Evolutionary conservation across 345 rosid species (phyloP).

Genomic region (Crucihimalaya himalaica): DNA sequence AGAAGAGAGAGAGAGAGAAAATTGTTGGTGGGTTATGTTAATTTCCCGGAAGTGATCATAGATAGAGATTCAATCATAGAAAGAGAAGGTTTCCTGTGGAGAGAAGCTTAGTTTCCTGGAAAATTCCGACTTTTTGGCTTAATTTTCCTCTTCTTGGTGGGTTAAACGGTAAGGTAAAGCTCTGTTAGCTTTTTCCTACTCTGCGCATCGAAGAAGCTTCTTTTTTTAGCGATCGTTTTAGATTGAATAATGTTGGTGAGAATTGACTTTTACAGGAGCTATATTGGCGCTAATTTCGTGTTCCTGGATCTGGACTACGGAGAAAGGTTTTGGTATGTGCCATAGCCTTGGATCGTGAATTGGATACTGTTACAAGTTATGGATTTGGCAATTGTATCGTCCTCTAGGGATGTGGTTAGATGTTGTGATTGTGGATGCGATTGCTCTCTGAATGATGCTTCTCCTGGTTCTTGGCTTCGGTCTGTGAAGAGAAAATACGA

Average conservation of each 20-base stretch:
- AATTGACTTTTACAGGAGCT: conserved; percentile 31
- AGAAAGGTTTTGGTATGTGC: neutral
- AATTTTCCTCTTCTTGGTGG: conserved; percentile 4
- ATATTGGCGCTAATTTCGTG: neutral
- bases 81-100: neutral
- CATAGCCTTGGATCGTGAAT: conserved; percentile 27
- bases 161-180: conserved; percentile 29
- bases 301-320: neutral
- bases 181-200: neutral
- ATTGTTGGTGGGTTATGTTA: conserved; percentile 17
- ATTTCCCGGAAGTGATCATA: neutral
- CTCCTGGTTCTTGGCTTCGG: conserved; percentile 54
- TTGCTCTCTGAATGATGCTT: conserved; percentile 46
- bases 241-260: neutral
- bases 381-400: conserved; percentile 54
- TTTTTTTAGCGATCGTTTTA: neutral
- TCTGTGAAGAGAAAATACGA: conserved; percentile 73
- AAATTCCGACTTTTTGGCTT: neutral
- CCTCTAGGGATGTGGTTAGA: conserved; percentile 41
- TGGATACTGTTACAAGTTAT: conserved; percentile 43
- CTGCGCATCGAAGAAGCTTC: neutral
- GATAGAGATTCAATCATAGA: neutral
- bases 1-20: conserved; percentile 18
- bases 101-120: conserved; percentile 10
- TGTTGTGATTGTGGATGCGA: conserved; percentile 71